Base-by-base conservation (phyloP, 768 basidiomycete genomes). In the Boletales sp. region DNA sequence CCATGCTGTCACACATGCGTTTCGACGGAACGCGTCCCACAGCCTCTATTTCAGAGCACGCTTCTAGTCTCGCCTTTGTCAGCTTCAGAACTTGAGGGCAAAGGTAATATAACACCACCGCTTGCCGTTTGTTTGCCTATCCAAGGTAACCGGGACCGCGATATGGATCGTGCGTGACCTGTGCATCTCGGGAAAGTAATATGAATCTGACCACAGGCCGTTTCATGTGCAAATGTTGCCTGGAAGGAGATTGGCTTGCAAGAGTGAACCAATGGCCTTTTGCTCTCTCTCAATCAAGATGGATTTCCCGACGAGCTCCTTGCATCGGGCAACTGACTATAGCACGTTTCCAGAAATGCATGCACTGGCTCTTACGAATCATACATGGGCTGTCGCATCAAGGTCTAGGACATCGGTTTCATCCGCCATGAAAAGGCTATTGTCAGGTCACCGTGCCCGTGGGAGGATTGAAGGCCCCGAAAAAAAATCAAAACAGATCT, bases 341-440 rank as follows among this genome's bases (percentile, higher is more conserved):
- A 5, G 72, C 75, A n/a, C 74, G 57, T 54, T 74, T 74, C 49
- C 55, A 34, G 69, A 58, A 72, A 78, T 13, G 72, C 73, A 13
- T 57, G 53, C 2, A 12, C 57, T 53, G 3, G 72, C 67, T 12
- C 70, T 62, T 14, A 68, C 68, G 21, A 67, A 8, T 64, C 67
- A 36, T 64, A 58, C 42, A 63, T 37, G 24, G 24, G 24, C 24
- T 31, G 66, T 68, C 27, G 64, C 67, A 47, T 70, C 70, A 6
- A 64, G 59, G 38, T 54, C 57, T 12, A 57, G 66, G 31, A 72
- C 60, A 17, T 55, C 61, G 41, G 66, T 46, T 58, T 57, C 65
- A 35, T 62, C 57, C n/a, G 50, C 24, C 9, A 53, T 58, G 47
- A 65, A 40, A 19, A 66, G 35, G 13, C 9, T 21, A 34, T 58